Evolutionary conservation across 2,329 filamentous ascomycete species (phyloP).

Genomic region (Pseudovirgaria hyperparasitica): DNA sequence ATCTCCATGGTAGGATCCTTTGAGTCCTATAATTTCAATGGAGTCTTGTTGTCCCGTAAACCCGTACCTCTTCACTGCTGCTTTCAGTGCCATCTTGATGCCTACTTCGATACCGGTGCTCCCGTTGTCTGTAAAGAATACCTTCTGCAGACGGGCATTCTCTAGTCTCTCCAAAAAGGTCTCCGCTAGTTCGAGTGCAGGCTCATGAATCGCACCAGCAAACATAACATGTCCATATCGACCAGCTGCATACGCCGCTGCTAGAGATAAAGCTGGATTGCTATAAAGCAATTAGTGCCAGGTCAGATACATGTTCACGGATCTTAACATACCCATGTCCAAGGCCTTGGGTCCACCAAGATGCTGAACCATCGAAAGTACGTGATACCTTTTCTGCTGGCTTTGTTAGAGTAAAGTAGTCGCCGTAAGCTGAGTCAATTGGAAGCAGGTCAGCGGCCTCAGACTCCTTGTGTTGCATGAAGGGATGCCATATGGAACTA

Average conservation of each 20-base stretch:
- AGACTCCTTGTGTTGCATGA: constrained; percentile 62
- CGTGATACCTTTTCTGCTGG: constrained; percentile 35
- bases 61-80: constrained; percentile 51
- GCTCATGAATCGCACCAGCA: constrained; percentile 65
- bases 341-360: constrained; percentile 85
- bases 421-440: constrained; percentile 70
- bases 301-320: too few relatives aligned
- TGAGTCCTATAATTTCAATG: constrained; percentile 59
- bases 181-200: constrained; percentile 58
- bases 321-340: too few relatives aligned
- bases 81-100: constrained; percentile 71
- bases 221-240: constrained; percentile 87
- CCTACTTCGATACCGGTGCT: constrained; percentile 77
- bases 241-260: constrained; percentile 69
- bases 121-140: constrained; percentile 76
- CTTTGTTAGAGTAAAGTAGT: constrained; percentile 48
- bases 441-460: constrained; percentile 52
- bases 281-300: too few relatives aligned
- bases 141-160: constrained; percentile 54
- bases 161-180: constrained; percentile 44
- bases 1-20: constrained; percentile 75
- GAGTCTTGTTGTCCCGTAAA: constrained; percentile 46
- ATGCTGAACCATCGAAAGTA: constrained; percentile 72
- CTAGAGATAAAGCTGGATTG: constrained; percentile 56
- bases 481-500: constrained; percentile 86